A percentile compares a stretch with the other conserved stretches of the same genome.
Conservation (phyloP, 1,284 basidiomycete genomes). For the Clitocybe nebularis region DNA sequence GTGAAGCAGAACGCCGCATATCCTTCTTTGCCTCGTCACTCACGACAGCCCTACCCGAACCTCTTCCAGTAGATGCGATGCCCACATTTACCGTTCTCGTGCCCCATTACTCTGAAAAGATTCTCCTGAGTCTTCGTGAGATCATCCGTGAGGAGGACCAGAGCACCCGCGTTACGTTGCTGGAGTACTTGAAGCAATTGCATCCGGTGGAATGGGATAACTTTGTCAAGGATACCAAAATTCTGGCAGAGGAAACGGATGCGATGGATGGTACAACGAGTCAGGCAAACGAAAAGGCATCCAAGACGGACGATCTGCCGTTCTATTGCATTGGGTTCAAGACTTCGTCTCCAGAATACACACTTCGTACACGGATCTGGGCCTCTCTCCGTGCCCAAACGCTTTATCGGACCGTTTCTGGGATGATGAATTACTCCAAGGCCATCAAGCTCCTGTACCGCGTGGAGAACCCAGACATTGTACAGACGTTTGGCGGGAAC, state of each 20-base stretch:
- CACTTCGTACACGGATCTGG: constrained; percentile 98
- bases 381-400: constrained; percentile 98
- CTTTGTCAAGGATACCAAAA: constrained; percentile 99
- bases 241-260: constrained; percentile 91
- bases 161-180: constrained; percentile 89
- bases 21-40: constrained; percentile 96
- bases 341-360: constrained; percentile 97
- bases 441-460: constrained; percentile 99
- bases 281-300: constrained; percentile 69
- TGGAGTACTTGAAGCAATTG: constrained; percentile 97
- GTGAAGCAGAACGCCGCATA: constrained; percentile 92
- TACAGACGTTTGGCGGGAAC: constrained; percentile 95
- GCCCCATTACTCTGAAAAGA: constrained; percentile 97
- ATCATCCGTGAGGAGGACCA: constrained; percentile 97
- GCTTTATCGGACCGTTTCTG: constrained; percentile 99
- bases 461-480: constrained; percentile 99
- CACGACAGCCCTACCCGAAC: constrained; percentile 89
- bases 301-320: constrained; percentile 89
- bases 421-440: constrained; percentile 99
- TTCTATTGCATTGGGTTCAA: constrained; percentile 99
- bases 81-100: constrained; percentile 96
- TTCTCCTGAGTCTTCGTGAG: constrained; percentile 88
- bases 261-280: constrained; percentile 52
- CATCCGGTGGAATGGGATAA: constrained; percentile 99
- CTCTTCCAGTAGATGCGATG: constrained; percentile 93